A percentile compares a stretch with the other conserved stretches of the same genome.
Conservation (phyloP, 2,329 filamentous ascomycete species). For the Botrytis pseudocinerea region DNA sequence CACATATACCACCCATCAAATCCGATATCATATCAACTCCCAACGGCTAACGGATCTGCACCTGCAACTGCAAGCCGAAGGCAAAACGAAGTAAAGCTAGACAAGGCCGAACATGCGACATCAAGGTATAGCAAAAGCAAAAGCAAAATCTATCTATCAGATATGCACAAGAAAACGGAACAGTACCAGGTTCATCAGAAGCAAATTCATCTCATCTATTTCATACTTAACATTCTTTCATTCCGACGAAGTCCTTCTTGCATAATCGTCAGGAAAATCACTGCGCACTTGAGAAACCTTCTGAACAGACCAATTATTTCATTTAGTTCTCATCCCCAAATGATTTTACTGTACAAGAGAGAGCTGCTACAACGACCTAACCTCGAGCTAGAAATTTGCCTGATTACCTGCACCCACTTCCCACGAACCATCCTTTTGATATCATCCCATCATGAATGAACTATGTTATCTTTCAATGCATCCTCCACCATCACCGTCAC, state of each 20-base stretch:
- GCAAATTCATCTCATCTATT: background rate
- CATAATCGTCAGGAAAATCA: background rate
- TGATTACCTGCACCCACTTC: conserved; percentile 2
- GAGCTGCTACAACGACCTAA: conserved; percentile 14
- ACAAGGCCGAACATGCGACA: too few relatives aligned
- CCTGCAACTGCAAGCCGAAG: background rate
- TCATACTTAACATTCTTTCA: background rate
- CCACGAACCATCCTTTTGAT: conserved; percentile 15
- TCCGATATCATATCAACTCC: background rate
- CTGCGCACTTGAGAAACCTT: background rate
- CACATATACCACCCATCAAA: background rate
- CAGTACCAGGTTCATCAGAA: background rate
- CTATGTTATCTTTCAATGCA: conserved; percentile 11
- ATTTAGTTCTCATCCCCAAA: background rate
- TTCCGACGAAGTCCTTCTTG: background rate
- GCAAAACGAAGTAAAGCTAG: too few relatives aligned
- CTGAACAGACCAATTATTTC: conserved; percentile 7
- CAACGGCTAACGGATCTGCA: background rate
- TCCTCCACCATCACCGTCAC: conserved; percentile 14
- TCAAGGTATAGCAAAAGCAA: background rate
- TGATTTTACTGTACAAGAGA: conserved; percentile 23
- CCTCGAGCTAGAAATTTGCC: conserved; percentile 12
- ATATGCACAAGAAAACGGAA: background rate
- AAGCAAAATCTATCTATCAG: background rate
- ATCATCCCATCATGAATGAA: conserved; percentile 17